Conservation (phyloP, 1,284 basidiomycete species). For the Erythrobasidium hasegawianum region DNA sequence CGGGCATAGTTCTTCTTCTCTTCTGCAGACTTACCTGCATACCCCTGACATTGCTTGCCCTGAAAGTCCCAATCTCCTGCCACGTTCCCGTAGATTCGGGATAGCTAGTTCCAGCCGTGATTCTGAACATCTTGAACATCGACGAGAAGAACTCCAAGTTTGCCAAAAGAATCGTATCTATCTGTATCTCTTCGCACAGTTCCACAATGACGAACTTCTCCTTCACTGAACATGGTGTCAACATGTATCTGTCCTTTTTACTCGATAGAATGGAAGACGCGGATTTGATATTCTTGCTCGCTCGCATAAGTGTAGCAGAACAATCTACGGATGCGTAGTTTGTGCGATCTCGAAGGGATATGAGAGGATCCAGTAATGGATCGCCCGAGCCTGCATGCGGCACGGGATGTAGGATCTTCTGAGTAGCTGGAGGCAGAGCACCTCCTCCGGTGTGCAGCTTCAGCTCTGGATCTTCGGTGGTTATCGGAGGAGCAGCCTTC, state of each 20-base stretch:
- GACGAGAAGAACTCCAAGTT: conserved; percentile 99
- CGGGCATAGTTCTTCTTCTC: too few species aligned
- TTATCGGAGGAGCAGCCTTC: background rate
- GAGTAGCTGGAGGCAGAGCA: background rate
- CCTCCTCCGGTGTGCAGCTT: background rate
- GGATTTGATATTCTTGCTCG: conserved; percentile 78
- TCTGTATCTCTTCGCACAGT: conserved; percentile 92
- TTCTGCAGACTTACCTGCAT: conserved; percentile 81
- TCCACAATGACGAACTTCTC: conserved; percentile 88
- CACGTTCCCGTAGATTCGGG: conserved; percentile 48
- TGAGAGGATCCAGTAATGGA: conserved; percentile 40
- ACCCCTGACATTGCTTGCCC: conserved; percentile 84
- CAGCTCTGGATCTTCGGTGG: background rate
- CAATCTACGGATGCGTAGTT: conserved; percentile 94
- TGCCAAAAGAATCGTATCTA: conserved; percentile 92
- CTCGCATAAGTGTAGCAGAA: conserved; percentile 80
- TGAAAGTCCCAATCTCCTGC: conserved; percentile 63
- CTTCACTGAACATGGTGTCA: conserved; percentile 74
- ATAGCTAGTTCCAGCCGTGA: conserved; percentile 53
- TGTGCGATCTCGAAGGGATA: conserved; percentile 61
- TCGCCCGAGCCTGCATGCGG: conserved; percentile 28
- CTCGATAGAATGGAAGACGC: conserved; percentile 77
- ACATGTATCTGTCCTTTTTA: conserved; percentile 94
- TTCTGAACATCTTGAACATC: conserved; percentile 84
- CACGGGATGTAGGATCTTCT: conserved; percentile 20